These are phyloP conservation scores for Musa beccarii DNA, from an alignment of 176 grass and related monocot genomes.

Conservation along the genomic window DNA sequence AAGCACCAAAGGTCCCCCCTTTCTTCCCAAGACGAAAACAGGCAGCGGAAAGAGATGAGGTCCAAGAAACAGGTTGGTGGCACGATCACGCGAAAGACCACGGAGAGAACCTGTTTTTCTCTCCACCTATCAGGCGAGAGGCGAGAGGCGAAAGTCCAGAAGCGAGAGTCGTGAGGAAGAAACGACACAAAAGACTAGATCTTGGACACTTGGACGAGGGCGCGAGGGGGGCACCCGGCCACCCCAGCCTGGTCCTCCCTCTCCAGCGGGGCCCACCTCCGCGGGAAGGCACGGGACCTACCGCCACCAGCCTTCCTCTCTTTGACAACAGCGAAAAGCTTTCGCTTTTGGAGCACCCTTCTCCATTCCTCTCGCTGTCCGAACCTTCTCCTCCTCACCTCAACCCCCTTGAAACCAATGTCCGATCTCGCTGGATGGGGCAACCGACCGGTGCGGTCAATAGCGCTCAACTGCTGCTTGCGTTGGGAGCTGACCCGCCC, in stretches of 20 bases:
- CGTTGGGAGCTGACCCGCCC: too few species aligned
- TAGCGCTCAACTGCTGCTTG: too few species aligned
- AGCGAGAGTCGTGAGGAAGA: background rate
- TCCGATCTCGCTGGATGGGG: background rate
- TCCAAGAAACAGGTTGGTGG: background rate
- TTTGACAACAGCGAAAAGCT: too few species aligned
- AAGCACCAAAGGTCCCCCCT: slow-evolving; percentile 4
- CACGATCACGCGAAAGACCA: background rate
- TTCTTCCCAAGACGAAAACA: background rate
- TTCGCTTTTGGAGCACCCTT: too few species aligned
- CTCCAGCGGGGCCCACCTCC: background rate
- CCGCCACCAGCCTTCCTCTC: background rate
- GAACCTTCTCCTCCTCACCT: background rate
- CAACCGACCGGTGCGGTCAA: background rate
- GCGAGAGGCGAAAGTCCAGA: background rate
- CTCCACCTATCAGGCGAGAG: background rate
- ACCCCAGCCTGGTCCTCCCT: background rate
- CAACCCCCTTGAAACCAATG: background rate
- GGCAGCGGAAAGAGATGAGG: background rate
- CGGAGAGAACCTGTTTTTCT: background rate
- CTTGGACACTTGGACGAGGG: background rate
- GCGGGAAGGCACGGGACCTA: background rate
- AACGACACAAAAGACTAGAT: background rate
- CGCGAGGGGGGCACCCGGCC: background rate
- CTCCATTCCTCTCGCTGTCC: too few species aligned